Conservation (phyloP, 225 moss, liverwort and hornwort species). For the Climacium dendroides region DNA sequence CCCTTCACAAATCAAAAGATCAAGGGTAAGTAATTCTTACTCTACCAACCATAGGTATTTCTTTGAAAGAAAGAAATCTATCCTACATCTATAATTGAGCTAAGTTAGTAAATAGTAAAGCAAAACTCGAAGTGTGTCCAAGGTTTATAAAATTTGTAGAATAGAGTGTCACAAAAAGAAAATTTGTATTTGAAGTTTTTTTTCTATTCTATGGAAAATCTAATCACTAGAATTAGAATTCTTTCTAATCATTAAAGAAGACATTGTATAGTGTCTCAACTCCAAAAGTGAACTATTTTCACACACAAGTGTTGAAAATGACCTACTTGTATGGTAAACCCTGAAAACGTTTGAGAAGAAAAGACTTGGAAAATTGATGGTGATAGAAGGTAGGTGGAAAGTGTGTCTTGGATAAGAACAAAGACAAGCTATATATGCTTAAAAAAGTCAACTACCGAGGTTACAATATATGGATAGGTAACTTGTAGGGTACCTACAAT, state of each 20-base stretch:
- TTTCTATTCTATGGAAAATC: neutral
- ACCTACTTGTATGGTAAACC: neutral
- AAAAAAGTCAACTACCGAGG: too few relatives aligned
- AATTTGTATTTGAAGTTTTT: neutral
- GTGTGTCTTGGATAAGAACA: neutral
- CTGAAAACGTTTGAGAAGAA: neutral
- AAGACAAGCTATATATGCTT: neutral
- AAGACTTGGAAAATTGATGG: neutral
- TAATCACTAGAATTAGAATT: rapidly evolving
- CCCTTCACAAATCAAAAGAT: neutral
- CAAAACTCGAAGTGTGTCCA: neutral
- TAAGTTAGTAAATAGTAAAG: rapidly evolving
- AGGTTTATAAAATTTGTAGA: neutral
- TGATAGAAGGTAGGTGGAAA: neutral
- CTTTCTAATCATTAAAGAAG: neutral
- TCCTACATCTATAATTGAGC: rapidly evolving
- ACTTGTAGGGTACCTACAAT: neutral
- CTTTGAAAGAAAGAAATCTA: neutral
- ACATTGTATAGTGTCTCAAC: rapidly evolving
- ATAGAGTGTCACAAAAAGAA: rapidly evolving
- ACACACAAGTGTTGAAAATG: neutral
- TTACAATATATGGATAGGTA: neutral
- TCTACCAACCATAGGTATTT: neutral
- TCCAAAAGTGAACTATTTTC: neutral
- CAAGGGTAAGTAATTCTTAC: neutral